Conservation (phyloP, 1,284 basidiomycete genomes). For the Cutaneotrichosporon sp. region DNA sequence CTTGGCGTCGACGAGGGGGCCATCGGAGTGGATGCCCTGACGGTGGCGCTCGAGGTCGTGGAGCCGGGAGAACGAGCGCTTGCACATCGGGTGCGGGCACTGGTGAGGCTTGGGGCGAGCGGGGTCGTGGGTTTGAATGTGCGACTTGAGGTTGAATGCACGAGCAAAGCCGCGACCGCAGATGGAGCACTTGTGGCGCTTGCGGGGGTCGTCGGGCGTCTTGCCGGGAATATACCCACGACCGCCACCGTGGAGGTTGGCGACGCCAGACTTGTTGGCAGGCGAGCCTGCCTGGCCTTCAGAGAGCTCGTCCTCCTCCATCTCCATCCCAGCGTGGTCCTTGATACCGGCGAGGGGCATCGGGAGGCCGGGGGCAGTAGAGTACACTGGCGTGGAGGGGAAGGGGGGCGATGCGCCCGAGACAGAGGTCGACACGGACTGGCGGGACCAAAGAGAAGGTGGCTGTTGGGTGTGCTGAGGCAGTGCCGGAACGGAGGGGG, state of each 20-base stretch:
- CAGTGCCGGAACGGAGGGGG: neutral
- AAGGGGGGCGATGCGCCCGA: slow-evolving; percentile 24
- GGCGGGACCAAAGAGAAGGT: slow-evolving; percentile 18
- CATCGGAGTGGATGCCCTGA: slow-evolving; percentile 49
- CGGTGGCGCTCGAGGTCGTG: slow-evolving; percentile 51
- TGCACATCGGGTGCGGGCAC: slow-evolving; percentile 47
- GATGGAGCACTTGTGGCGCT: slow-evolving; percentile 48
- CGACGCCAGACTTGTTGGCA: slow-evolving; percentile 18
- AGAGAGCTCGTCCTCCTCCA: slow-evolving; percentile 18
- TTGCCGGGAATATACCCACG: slow-evolving; percentile 48
- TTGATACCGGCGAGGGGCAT: slow-evolving; percentile 5
- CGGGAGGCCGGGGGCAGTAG: slow-evolving; percentile 5
- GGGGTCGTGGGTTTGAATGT: slow-evolving; percentile 49
- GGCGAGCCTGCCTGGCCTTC: slow-evolving; percentile 15
- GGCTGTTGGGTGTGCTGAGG: slow-evolving; percentile 6
- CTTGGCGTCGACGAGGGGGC: slow-evolving; percentile 48
- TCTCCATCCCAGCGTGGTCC: neutral
- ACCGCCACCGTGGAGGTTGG: slow-evolving; percentile 46
- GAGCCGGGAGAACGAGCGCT: slow-evolving; percentile 48
- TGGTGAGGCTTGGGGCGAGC: slow-evolving; percentile 46
- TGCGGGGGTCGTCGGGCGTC: slow-evolving; percentile 50
- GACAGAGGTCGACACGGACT: slow-evolving; percentile 18
- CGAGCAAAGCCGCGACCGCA: slow-evolving; percentile 49
- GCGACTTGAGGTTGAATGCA: slow-evolving; percentile 51
- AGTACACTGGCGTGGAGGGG: slow-evolving; percentile 29